Evolutionary conservation across 495 filamentous ascomycete species (phyloP), one percentile per base, ranked within the genome.

Genomic region (Penicillium maclennaniae): DNA sequence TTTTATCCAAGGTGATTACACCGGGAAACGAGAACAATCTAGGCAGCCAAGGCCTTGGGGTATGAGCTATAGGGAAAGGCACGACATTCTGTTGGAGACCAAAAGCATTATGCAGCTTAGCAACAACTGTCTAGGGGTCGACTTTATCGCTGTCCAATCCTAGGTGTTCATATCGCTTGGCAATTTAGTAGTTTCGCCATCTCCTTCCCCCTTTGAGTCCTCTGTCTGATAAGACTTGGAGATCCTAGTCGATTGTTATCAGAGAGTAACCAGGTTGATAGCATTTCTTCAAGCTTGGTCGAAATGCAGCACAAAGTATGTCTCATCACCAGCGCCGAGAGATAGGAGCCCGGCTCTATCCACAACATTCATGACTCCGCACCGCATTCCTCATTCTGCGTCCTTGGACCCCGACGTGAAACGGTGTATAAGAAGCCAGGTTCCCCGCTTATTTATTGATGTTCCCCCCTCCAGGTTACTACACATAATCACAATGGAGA

Each of bases 131-230:
- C 51, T 17, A n/a, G 36, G 44, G 43, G 40, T 36, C 34, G 37
- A 31, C 19, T 0, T 6, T 43, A 5, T 36, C 7, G 14, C 43
- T 36, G 26, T 27, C 53, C 47, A 49, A 49, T 53, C 25, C 27
- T 42, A 16, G 62, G 62, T 58, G 56, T 43, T 53, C 64, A 55
- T 61, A 65, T 68, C 65, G 60, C 67, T 70, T 68, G 67, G 67
- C 64, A 53, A 34, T 45, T 38, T 42, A 8, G 47, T 63, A 54
- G 56, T 43, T 53, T 68, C 67, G 67, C 67, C 61, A 49, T 60
- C 61, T 66, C 61, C 48, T 68, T 68, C 63, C 67, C 62, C 58
- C 37, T 64, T 68, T 48, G 0, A 60, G 65, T 48, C 39, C 49
- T 15, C 27, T 6, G 34, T n/a, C 14, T 39, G 47, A 47, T 53